Evolutionary conservation across 2,329 filamentous ascomycete species (phyloP).

Genomic region (Claviceps maximensis): DNA sequence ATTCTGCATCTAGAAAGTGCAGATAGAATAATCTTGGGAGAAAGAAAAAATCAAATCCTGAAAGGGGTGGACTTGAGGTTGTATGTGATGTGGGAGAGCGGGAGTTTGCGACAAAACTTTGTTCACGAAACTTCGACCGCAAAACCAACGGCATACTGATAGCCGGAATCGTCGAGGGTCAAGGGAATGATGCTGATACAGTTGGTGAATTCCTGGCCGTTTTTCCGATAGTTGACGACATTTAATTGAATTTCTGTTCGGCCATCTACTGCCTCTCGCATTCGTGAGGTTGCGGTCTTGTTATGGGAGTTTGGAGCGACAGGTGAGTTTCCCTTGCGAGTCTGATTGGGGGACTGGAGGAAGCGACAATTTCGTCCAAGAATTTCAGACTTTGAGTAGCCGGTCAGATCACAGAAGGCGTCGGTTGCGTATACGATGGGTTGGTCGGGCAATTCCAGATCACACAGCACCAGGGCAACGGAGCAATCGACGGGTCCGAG

Average conservation of each 20-base stretch:
- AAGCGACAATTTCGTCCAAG: conserved; percentile 75
- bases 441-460: conserved; percentile 57
- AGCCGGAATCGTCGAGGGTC: conserved; percentile 47
- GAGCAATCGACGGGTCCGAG: conserved; percentile 75
- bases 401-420: conserved; percentile 65
- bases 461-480: conserved; percentile 72
- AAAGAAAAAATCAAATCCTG: background rate
- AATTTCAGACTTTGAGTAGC: conserved; percentile 62
- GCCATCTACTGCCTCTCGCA: conserved; percentile 32
- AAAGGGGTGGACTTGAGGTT: background rate
- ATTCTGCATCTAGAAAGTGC: background rate
- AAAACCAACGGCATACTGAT: conserved; percentile 69
- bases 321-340: background rate
- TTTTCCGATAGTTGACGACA: conserved; percentile 70
- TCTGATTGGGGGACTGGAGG: conserved; percentile 59
- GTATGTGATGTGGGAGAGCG: background rate
- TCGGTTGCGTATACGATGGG: conserved; percentile 80
- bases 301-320: conserved; percentile 5
- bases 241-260: conserved; percentile 34
- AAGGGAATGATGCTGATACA: conserved; percentile 77
- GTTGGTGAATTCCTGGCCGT: conserved; percentile 70
- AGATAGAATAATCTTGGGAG: background rate
- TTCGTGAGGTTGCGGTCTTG: conserved; percentile 43
- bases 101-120: background rate
- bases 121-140: conserved; percentile 49